These are phyloP conservation scores for Musa schizocarpa DNA, from an alignment of 176 grass and related monocot genomes.

Conservation along the genomic window DNA sequence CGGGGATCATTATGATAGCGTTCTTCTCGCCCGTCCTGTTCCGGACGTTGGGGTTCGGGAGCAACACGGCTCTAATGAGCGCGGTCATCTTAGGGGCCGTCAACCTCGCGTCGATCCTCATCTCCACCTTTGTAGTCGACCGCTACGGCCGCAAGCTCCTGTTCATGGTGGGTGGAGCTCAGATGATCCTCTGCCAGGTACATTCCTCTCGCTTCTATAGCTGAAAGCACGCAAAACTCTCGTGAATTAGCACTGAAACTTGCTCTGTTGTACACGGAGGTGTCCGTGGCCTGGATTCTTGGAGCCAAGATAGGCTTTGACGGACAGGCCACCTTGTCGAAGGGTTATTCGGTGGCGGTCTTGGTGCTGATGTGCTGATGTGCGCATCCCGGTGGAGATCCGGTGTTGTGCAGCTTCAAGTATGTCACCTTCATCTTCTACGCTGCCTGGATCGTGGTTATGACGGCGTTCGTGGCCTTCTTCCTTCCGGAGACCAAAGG, in stretches of 20 bases:
- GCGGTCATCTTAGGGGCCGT: conserved; percentile 54
- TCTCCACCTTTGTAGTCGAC: conserved; percentile 64
- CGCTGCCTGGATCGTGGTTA: conserved; percentile 52
- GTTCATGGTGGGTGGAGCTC: conserved; percentile 57
- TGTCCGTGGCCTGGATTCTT: conserved; percentile 63
- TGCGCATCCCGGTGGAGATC: conserved; percentile 62
- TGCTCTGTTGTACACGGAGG: conserved; percentile 9
- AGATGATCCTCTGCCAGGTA: conserved; percentile 67
- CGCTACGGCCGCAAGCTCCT: conserved; percentile 60
- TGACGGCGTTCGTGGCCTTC: conserved; percentile 54
- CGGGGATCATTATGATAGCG: conserved; percentile 51
- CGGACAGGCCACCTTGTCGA: conserved; percentile 32
- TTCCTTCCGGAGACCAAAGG: conserved; percentile 79
- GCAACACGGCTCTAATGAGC: conserved; percentile 53
- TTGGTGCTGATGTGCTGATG: conserved; percentile 49
- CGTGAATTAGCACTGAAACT: too few species aligned
- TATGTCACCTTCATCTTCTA: conserved; percentile 56
- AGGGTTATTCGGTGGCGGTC: conserved; percentile 32
- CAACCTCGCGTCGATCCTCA: conserved; percentile 39
- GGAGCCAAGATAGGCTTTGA: conserved; percentile 32
- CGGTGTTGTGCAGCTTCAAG: conserved; percentile 76
- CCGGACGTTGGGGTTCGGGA: conserved; percentile 69
- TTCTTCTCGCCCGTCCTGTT: conserved; percentile 87
- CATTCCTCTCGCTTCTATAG: too few species aligned
- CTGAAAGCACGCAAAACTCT: too few species aligned